phyloP scores from a whole-genome alignment of 176 grass and related monocot species.

The Musa acuminata region DNA sequence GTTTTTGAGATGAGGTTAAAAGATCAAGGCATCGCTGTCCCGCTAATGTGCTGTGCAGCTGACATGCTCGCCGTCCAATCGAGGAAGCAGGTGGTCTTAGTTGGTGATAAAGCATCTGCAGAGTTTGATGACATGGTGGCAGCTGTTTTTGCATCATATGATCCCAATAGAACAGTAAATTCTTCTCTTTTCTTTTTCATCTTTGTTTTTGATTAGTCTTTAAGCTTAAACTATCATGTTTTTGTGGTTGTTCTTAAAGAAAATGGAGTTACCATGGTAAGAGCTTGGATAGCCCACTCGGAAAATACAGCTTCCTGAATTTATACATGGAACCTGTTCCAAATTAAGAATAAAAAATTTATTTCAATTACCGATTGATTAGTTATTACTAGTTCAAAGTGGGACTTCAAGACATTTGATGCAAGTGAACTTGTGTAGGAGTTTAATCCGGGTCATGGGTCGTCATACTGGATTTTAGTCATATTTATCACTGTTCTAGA shows the following conservation, averaged over 20 bases:
- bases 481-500: too few relatives aligned
- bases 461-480: too few relatives aligned
- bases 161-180: constrained; percentile 83
- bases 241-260: neutral
- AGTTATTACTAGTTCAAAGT: too few relatives aligned
- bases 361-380: too few relatives aligned
- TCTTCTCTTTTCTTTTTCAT: neutral
- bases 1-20: constrained; percentile 65
- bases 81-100: constrained; percentile 70
- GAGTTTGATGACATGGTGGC: constrained; percentile 49
- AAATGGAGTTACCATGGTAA: too few relatives aligned
- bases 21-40: constrained; percentile 72
- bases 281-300: too few relatives aligned
- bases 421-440: too few relatives aligned
- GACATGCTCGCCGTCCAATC: constrained; percentile 67
- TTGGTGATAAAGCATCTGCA: constrained; percentile 52
- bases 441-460: too few relatives aligned
- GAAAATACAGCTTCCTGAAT: too few relatives aligned
- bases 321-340: too few relatives aligned
- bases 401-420: too few relatives aligned
- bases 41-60: constrained; percentile 83
- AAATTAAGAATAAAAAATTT: too few relatives aligned
- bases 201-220: neutral
- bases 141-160: constrained; percentile 52
- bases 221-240: neutral